These are phyloP conservation scores for Truncatella angustata DNA, from an alignment of 2,329 filamentous ascomycete genomes.

Conservation along the genomic window DNA sequence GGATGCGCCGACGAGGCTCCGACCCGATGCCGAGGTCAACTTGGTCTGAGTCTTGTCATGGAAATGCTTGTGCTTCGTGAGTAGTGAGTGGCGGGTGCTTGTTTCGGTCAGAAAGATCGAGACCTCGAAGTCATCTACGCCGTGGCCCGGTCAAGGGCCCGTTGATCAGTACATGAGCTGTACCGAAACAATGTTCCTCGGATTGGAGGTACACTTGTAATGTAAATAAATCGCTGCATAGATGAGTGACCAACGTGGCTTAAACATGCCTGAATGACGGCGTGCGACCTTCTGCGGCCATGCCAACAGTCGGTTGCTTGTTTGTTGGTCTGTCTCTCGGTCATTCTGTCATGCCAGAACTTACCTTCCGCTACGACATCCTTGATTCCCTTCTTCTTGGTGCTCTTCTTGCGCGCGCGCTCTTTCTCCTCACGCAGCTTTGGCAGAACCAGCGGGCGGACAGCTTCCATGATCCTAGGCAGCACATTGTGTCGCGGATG, in stretches of 20 bases:
- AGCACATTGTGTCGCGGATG: conserved; percentile 74
- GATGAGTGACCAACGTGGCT: no score
- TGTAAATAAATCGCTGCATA: no score
- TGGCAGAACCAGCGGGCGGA: conserved; percentile 82
- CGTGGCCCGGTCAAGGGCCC: background rate
- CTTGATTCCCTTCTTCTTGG: conserved; percentile 79
- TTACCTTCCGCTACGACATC: conserved; percentile 81
- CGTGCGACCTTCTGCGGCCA: no score
- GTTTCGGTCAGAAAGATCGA: conserved; percentile 90
- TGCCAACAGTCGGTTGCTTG: no score
- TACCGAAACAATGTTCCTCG: background rate
- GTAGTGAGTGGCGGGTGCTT: conserved; percentile 77
- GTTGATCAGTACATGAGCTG: background rate
- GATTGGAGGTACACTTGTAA: background rate
- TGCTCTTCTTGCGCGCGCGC: conserved; percentile 55
- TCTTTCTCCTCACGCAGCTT: conserved; percentile 80
- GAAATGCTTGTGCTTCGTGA: conserved; percentile 82
- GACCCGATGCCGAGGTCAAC: conserved; percentile 61
- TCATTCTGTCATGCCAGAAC: no score
- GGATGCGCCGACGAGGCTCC: conserved; percentile 52
- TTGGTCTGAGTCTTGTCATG: conserved; percentile 52
- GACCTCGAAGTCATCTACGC: conserved; percentile 87
- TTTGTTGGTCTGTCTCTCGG: conserved; percentile 12
- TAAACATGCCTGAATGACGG: no score
- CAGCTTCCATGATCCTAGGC: conserved; percentile 77